A percentile compares a stretch with the other conserved stretches of the same genome.
These are phyloP conservation scores for Fistulifera pelliculosa DNA, from an alignment of 108 stramenopile species.

Conservation along the genomic window DNA sequence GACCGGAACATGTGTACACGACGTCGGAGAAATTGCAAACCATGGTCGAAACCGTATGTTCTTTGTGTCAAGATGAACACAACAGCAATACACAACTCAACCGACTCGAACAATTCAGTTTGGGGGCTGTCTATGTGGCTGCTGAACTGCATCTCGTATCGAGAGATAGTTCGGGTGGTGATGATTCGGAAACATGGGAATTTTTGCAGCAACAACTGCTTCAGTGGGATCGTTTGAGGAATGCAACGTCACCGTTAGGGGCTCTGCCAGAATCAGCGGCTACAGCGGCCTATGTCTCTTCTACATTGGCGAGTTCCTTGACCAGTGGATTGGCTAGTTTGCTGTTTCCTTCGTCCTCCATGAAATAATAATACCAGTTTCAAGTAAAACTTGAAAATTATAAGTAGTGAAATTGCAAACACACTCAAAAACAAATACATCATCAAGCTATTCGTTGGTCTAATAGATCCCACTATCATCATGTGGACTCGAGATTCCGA, in stretches of 20 bases:
- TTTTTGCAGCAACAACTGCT: slow-evolving; percentile 49
- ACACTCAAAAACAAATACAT: too few relatives aligned
- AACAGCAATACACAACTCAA: not conserved
- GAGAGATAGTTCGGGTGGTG: slow-evolving; percentile 22
- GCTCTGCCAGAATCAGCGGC: not conserved
- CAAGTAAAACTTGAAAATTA: too few relatives aligned
- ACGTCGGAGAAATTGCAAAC: slow-evolving; percentile 46
- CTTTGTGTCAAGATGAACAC: not conserved
- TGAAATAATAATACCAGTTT: too few relatives aligned
- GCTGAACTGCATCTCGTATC: slow-evolving; percentile 74
- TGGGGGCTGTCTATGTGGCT: slow-evolving; percentile 66
- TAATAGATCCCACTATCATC: too few relatives aligned
- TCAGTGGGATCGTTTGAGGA: slow-evolving; percentile 23
- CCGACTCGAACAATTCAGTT: slow-evolving; percentile 19
- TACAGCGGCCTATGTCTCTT: not conserved
- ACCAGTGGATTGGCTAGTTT: slow-evolving; percentile 7
- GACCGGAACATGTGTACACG: slow-evolving; percentile 25
- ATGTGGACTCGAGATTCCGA: too few relatives aligned
- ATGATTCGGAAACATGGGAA: slow-evolving; percentile 50
- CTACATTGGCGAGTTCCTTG: slow-evolving; percentile 3
- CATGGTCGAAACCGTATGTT: slow-evolving; percentile 40
- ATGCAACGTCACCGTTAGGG: not conserved
- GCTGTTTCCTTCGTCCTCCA: not conserved
- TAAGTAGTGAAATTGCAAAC: too few relatives aligned
- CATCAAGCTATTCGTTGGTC: too few relatives aligned